Evolutionary conservation across 78 protist species (phyloP).

Genomic region (Dictyostelium citrinum): DNA sequence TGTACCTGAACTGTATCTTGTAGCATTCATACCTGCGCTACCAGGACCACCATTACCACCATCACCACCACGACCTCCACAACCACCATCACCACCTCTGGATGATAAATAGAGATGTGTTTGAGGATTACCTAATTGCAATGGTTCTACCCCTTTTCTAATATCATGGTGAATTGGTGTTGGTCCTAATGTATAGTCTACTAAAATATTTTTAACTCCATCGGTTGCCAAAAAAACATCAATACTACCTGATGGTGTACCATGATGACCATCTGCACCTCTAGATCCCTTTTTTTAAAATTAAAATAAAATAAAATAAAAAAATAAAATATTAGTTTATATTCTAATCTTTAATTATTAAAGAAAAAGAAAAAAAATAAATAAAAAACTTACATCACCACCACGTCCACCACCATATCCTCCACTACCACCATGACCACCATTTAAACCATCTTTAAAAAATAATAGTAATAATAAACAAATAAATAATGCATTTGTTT

Average conservation of each 20-base stretch:
- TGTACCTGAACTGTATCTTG: constrained; percentile 39
- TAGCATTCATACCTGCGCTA: constrained; percentile 42
- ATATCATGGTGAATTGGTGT: not conserved
- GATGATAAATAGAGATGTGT: constrained; percentile 24
- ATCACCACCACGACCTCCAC: constrained; percentile 69
- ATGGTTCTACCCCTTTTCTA: not conserved
- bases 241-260: constrained; percentile 46
- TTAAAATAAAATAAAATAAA: not conserved
- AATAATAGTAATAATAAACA: too few relatives aligned
- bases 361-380: too few relatives aligned
- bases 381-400: not conserved
- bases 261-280: constrained; percentile 22
- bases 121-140: constrained; percentile 10
- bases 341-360: too few relatives aligned
- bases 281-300: not conserved
- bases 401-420: constrained; percentile 23
- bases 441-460: not conserved
- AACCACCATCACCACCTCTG: constrained; percentile 72
- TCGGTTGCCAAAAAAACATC: not conserved
- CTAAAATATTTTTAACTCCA: not conserved
- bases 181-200: not conserved
- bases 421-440: constrained; percentile 17
- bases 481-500: too few relatives aligned
- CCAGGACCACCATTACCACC: constrained; percentile 51
- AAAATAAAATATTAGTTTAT: not conserved